Evolutionary conservation across 2,329 filamentous ascomycete genomes (phyloP).

Genomic region (Epichloe sp.): DNA sequence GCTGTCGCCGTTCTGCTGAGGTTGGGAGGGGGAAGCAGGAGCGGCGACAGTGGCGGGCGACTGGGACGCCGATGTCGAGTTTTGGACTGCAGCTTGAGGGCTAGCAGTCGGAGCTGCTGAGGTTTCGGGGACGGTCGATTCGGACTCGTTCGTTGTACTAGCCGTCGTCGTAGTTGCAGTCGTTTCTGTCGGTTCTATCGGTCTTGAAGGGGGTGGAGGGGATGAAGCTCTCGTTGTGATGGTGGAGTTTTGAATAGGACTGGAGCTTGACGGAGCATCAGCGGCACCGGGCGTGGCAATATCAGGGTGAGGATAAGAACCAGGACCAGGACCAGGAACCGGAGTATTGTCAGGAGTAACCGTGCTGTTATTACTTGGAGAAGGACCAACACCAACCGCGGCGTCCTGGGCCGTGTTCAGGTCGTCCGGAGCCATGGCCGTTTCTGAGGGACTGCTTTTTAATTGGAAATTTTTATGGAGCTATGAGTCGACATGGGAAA

Average conservation of each 20-base stretch:
- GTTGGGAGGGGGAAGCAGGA: constrained; percentile 6
- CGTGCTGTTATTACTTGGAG: constrained; percentile 11
- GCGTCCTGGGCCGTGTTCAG: constrained; percentile 17
- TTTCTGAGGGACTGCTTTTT: constrained; percentile 13
- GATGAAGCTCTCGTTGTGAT: background rate
- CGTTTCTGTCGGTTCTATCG: constrained; percentile 1
- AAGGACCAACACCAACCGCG: constrained; percentile 16
- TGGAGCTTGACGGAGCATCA: constrained; percentile 7
- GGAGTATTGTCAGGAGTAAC: constrained; percentile 10
- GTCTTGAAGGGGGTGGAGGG: constrained; percentile 3
- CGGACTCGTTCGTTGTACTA: background rate
- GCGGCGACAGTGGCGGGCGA: constrained; percentile 7
- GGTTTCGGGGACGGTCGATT: background rate
- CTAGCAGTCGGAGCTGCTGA: constrained; percentile 1
- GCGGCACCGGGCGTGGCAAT: constrained; percentile 3
- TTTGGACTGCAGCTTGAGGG: constrained; percentile 2
- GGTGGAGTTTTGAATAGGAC: constrained; percentile 2
- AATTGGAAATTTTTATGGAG: constrained; percentile 26
- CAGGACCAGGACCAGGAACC: constrained; percentile 7
- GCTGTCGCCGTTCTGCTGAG: constrained; percentile 21
- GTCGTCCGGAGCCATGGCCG: constrained; percentile 15
- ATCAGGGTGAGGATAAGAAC: constrained; percentile 1
- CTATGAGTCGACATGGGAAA: constrained; percentile 17
- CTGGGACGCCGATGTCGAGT: constrained; percentile 6
- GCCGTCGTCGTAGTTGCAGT: background rate